phyloP scores from a whole-genome alignment of 2,329 filamentous ascomycete genomes.

The Akanthomyces dipterigenus region DNA sequence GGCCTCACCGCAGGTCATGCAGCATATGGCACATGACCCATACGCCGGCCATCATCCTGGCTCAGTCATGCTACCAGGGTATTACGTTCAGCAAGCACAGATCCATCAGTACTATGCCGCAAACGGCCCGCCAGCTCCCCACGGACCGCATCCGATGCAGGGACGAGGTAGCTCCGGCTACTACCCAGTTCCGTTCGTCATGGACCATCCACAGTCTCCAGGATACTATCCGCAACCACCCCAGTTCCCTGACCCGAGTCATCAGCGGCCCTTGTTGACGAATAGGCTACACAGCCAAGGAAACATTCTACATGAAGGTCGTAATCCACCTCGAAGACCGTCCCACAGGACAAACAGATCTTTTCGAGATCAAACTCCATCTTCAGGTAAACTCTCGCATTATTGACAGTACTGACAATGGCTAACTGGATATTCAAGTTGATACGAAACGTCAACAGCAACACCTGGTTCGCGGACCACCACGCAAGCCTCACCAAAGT shows the following conservation, averaged over 20 bases:
- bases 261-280: conserved; percentile 9
- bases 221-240: conserved; percentile 33
- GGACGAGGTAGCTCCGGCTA: conserved; percentile 28
- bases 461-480: conserved; percentile 36
- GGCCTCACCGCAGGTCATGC: conserved; percentile 25
- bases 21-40: conserved; percentile 24
- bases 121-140: conserved; percentile 24
- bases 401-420: no score
- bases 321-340: neutral
- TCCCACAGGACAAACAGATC: conserved; percentile 2
- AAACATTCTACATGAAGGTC: neutral
- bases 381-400: neutral
- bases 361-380: neutral
- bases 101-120: conserved; percentile 32
- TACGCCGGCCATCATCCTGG: conserved; percentile 27
- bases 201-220: conserved; percentile 29
- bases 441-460: conserved; percentile 1
- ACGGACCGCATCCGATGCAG: conserved; percentile 27
- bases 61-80: conserved; percentile 27
- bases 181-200: conserved; percentile 23
- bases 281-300: conserved; percentile 2
- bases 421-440: neutral
- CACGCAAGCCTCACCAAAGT: conserved; percentile 53
- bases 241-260: conserved; percentile 25
- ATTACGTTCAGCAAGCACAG: conserved; percentile 35